These are phyloP conservation scores for Crithidia mellificae DNA, from an alignment of 208 protist genomes.

Conservation along the genomic window DNA sequence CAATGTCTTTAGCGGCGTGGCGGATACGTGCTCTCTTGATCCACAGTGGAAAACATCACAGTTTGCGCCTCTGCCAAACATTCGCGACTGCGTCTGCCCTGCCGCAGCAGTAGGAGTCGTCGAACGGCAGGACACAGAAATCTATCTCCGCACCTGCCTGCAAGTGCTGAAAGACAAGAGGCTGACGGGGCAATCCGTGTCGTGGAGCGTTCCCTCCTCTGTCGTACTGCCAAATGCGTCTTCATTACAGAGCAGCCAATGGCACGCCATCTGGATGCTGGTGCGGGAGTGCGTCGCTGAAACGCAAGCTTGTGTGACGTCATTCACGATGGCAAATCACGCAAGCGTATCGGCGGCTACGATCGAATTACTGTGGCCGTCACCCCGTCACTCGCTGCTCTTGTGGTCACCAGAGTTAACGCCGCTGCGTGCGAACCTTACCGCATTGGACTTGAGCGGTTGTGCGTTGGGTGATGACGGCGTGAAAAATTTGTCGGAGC, in stretches of 20 bases:
- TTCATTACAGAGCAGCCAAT: background rate
- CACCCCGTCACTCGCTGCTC: background rate
- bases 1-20: background rate
- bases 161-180: background rate
- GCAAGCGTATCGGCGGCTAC: background rate
- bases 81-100: background rate
- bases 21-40: background rate
- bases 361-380: background rate
- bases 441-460: constrained; percentile 16
- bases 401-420: background rate
- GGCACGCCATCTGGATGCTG: background rate
- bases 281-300: background rate
- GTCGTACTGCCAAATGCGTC: background rate
- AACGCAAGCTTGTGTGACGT: background rate
- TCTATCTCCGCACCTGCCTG: background rate
- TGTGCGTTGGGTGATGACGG: constrained; percentile 22
- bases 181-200: background rate
- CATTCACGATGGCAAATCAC: too few species aligned
- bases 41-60: background rate
- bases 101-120: background rate
- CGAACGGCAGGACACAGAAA: background rate
- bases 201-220: background rate
- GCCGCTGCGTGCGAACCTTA: background rate
- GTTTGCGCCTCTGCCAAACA: background rate
- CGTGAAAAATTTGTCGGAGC: constrained; percentile 10